phyloP scores from a whole-genome alignment of 192 early-diverging fungal species.

The Rhizophlyctis rosea region DNA sequence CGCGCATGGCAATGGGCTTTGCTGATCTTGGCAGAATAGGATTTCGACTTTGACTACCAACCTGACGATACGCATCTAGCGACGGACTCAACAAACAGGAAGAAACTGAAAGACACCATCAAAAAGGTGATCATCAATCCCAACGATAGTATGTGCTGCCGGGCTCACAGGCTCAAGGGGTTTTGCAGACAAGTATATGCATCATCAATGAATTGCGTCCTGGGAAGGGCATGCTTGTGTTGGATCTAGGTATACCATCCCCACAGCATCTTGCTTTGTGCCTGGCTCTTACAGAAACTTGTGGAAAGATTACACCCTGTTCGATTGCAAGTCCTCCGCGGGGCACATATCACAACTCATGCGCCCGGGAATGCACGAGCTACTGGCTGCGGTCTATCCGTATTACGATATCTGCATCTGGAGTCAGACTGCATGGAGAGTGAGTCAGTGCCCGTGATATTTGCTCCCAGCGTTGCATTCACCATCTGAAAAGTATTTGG shows the following conservation, averaged over 20 bases:
- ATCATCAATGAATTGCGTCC: slow-evolving; percentile 49
- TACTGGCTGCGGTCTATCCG: slow-evolving; percentile 54
- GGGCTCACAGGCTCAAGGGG: too few species aligned
- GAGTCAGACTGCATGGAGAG: slow-evolving; percentile 71
- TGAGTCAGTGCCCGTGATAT: slow-evolving; percentile 10
- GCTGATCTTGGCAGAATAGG: too few species aligned
- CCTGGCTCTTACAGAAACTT: background rate
- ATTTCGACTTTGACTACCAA: slow-evolving; percentile 54
- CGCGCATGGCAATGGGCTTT: too few species aligned
- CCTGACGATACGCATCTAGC: slow-evolving; percentile 39
- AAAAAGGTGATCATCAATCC: slow-evolving; percentile 35
- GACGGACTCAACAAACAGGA: slow-evolving; percentile 41
- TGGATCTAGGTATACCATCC: slow-evolving; percentile 50
- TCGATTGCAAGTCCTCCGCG: slow-evolving; percentile 67
- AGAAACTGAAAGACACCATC: slow-evolving; percentile 39
- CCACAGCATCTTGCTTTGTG: background rate
- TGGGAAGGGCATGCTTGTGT: slow-evolving; percentile 63
- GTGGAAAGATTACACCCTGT: slow-evolving; percentile 62
- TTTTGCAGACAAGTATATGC: slow-evolving; percentile 46
- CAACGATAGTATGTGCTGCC: too few species aligned
- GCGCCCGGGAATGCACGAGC: slow-evolving; percentile 36
- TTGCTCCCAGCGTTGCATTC: too few species aligned
- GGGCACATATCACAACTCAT: slow-evolving; percentile 54
- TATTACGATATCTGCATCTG: slow-evolving; percentile 75
- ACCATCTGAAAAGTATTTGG: too few species aligned